phyloP scores from a whole-genome alignment of 306 rosid genomes.

The Inga leiocalycina region DNA sequence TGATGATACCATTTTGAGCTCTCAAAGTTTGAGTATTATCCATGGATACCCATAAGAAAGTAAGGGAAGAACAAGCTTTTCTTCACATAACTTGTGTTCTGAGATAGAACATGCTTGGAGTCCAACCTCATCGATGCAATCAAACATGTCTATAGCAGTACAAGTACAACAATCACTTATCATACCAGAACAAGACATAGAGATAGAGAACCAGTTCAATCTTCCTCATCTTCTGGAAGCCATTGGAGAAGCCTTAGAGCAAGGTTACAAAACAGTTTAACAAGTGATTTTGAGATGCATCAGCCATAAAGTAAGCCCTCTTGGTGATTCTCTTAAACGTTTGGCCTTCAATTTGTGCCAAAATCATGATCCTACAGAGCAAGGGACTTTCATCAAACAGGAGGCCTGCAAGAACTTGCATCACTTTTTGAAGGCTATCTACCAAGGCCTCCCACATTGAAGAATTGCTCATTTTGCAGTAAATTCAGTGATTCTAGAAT shows the following conservation, averaged over 20 bases:
- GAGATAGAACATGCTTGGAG: slow-evolving; percentile 47
- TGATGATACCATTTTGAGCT: slow-evolving; percentile 26
- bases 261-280: slow-evolving; percentile 43
- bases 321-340: slow-evolving; percentile 53
- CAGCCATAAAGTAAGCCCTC: slow-evolving; percentile 52
- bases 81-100: slow-evolving; percentile 29
- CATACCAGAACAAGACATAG: slow-evolving; percentile 51
- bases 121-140: slow-evolving; percentile 48
- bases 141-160: slow-evolving; percentile 40
- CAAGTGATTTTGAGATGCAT: slow-evolving; percentile 47
- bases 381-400: slow-evolving; percentile 44
- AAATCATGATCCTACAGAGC: slow-evolving; percentile 23
- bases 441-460: slow-evolving; percentile 50
- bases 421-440: slow-evolving; percentile 40
- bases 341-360: slow-evolving; percentile 52
- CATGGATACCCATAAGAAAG: background rate
- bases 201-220: slow-evolving; percentile 43
- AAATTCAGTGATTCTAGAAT: slow-evolving; percentile 52
- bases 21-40: slow-evolving; percentile 16
- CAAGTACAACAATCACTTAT: slow-evolving; percentile 20
- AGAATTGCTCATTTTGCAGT: slow-evolving; percentile 57
- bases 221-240: slow-evolving; percentile 58
- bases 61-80: slow-evolving; percentile 26
- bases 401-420: slow-evolving; percentile 54
- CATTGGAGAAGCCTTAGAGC: slow-evolving; percentile 51